Conservation (phyloP, 2,329 filamentous ascomycete genomes). For the Stachybotrys chartarum region DNA sequence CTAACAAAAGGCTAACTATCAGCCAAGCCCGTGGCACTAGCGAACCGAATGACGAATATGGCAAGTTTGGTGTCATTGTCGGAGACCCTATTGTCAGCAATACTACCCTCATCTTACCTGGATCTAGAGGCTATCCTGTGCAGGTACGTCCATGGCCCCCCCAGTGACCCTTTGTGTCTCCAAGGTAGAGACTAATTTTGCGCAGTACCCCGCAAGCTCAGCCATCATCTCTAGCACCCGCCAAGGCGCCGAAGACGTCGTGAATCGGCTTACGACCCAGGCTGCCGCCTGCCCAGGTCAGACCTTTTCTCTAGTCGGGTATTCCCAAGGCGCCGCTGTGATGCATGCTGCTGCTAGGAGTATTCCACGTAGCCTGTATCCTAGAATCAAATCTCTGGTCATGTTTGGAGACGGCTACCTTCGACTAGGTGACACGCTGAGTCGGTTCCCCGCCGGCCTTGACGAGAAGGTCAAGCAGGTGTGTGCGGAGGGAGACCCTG, state of each 20-base stretch:
- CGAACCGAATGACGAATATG: not conserved
- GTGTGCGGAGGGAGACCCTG: no score
- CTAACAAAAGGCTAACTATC: no score
- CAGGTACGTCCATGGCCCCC: constrained; percentile 2
- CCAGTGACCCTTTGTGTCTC: not conserved
- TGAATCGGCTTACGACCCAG: constrained; percentile 3
- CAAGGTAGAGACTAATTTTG: not conserved
- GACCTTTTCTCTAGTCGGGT: constrained; percentile 8
- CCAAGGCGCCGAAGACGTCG: constrained; percentile 4
- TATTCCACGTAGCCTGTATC: constrained; percentile 2
- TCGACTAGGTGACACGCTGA: no score
- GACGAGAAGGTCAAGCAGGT: no score
- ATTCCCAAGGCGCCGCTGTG: constrained; percentile 8
- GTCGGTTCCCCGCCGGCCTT: no score
- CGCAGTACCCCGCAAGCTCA: constrained; percentile 6
- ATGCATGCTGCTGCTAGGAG: constrained; percentile 3
- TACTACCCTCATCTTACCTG: constrained; percentile 3
- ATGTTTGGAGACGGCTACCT: constrained; percentile 5
- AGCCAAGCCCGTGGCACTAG: no score
- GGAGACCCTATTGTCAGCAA: constrained; percentile 9
- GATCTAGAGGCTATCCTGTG: constrained; percentile 8
- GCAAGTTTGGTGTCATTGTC: constrained; percentile 8
- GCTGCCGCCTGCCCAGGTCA: constrained; percentile 4
- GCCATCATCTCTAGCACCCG: not conserved
- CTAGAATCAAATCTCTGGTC: constrained; percentile 4